Percentiles rank a stretch among this genome's conserved stretches.
Evolutionary conservation across 176 grass and related monocot species (phyloP).

Genomic region (Avena eriantha): DNA sequence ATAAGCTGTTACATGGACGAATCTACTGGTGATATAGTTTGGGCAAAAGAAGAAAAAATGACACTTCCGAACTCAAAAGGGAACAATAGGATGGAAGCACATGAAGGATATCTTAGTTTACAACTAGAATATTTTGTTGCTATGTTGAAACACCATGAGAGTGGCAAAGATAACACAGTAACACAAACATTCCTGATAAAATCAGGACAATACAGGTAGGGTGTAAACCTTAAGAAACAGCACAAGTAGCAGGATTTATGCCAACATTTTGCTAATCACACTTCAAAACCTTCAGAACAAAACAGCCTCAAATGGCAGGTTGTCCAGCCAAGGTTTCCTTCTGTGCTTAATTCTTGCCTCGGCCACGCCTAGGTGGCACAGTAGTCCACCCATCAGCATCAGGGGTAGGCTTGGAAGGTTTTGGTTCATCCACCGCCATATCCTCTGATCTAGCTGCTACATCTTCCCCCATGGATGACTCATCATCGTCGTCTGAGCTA

Average conservation of each 20-base stretch:
- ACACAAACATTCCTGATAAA: not conserved
- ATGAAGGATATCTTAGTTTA: not conserved
- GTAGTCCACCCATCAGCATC: slow-evolving; percentile 85
- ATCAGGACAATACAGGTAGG: not conserved
- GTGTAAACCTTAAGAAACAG: not conserved
- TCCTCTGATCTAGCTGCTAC: slow-evolving; percentile 42
- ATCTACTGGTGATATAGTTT: not conserved
- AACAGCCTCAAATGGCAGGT: not conserved
- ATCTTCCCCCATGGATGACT: slow-evolving; percentile 42
- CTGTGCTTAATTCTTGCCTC: slow-evolving; percentile 44
- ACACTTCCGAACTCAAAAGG: not conserved
- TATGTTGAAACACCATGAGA: not conserved
- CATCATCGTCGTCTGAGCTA: slow-evolving; percentile 54
- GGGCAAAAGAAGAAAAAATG: not conserved
- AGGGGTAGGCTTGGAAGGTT: slow-evolving; percentile 43
- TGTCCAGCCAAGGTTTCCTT: slow-evolving; percentile 16
- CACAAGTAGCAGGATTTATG: not conserved
- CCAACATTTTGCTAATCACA: not conserved
- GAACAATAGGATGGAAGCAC: not conserved
- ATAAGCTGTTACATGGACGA: not conserved
- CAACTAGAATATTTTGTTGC: not conserved
- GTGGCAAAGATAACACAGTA: not conserved
- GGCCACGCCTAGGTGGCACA: slow-evolving; percentile 60
- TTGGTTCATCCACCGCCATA: slow-evolving; percentile 54
- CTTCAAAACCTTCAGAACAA: not conserved